Evolutionary conservation across 108 stramenopile species (phyloP), one percentile per base, ranked within the genome.

Genomic region (Aureococcus anophagefferens): DNA sequence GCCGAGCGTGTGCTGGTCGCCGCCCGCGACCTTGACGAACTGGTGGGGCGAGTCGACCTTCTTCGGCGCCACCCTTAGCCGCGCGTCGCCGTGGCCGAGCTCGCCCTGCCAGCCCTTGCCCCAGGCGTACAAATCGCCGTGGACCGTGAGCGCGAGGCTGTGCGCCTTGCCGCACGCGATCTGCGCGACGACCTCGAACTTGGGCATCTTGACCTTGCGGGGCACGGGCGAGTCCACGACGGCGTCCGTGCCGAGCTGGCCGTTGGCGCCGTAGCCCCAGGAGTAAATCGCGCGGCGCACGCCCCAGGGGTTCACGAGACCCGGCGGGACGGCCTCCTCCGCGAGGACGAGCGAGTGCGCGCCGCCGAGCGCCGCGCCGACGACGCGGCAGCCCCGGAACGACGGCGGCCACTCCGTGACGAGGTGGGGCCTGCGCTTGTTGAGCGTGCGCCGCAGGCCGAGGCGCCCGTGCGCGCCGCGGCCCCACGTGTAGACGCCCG

Each of bases 61-160:
- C 21, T 16, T 11, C 21, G 73, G 73, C 7, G 66, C 73, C 21
- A 66, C 35, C 15, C 66, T 28, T 0, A 29, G 14, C 7, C 46
- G 46, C 25, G 31, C 46, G 35, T 78, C 69, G 25, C 77, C 77
- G 21, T 31, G 66, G 15, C 69, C 77, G 45, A 78, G 74, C 73
- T 74, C 69, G 63, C 77, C 77, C 21, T 35, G 66, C 63, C 73
- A 46, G 35, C 77, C 77, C 69, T 78, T 78, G 44, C 77, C 77
- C 71, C 71, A 78, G 46, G 77, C 44, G 62, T 68, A 74, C 0
- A 78, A 32, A 14, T 66, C 36, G 33, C 77, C 77, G 46, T 74
- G 65, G 0, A 35, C 73, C 17, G 71, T 72, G 14, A 74, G 33
- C 0, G 73, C 77, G 34, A 62, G 59, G 35, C 46, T 33, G 46